Base-by-base conservation (phyloP, 768 basidiomycete genomes). In the Lactarius quietus region DNA sequence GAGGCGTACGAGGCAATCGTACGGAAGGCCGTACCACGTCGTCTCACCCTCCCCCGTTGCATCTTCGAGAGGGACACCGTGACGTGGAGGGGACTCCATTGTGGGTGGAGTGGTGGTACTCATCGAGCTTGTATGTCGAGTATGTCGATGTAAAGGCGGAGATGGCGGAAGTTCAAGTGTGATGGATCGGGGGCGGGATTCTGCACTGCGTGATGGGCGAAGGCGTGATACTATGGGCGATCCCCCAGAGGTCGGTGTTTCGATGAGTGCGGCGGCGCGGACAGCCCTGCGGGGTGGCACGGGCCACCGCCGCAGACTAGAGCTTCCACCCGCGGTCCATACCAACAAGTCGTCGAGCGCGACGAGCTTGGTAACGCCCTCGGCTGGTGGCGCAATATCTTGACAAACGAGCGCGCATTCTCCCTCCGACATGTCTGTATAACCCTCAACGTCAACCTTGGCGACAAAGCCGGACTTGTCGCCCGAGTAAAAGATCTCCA, bases 401-500 rank as follows among this genome's bases (percentile, higher is more conserved):
- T 87, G 86, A 65, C 90, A 92, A 33, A 99, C 78, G 15, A 96
- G 79, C 43, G 92, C 78, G 72, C 96, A 98, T 74, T 94, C 91
- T 35, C 92, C 97, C 54, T 97, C 93, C 1, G 89, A 85, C 31
- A 96, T 81, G 62, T 95, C 91, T 17, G 81, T 76, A 66, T 86
- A 89, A 43, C 84, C 86, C 70, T 95, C 92, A 3, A 96, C 85
- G 70, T 99, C 97, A n/a, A 95, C 88, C 68, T 87, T 87, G 74
- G 92, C 93, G 8, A 98, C 86, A 64, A 88, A 79, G n/a, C 96
- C 97, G 3, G 90, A 85, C 33, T 91, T 84, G 71, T 98, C 96
- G 12, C 96, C 97, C 0, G 95, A 97, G 77, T 96, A 98, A 78
- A 99, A 99, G 2, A 86, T 81, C 73, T 85, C 86, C 59, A 99